phyloP scores from a whole-genome alignment of 192 early-diverging fungal genomes.

The Coemansia umbellata region DNA sequence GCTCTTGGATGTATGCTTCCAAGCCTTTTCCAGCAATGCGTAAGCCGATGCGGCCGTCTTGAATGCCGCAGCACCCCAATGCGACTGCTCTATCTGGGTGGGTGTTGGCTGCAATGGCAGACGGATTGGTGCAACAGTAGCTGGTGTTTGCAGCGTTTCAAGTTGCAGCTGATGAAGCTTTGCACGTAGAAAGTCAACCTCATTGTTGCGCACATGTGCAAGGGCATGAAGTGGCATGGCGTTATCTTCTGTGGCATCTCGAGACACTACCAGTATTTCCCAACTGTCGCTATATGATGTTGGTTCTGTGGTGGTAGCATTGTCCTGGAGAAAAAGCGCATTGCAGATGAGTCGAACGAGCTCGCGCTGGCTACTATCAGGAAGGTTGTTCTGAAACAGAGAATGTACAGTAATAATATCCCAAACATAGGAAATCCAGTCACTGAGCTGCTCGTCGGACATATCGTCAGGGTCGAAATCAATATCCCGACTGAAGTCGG shows the following conservation, averaged over 20 bases:
- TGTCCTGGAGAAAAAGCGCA: slow-evolving; percentile 16
- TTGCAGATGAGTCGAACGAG: slow-evolving; percentile 24
- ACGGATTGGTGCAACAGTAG: slow-evolving; percentile 22
- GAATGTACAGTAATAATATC: slow-evolving; percentile 6
- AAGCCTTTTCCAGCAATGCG: slow-evolving; percentile 17
- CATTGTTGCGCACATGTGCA: slow-evolving; percentile 21
- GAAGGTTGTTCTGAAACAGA: slow-evolving; percentile 2
- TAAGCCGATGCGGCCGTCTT: slow-evolving; percentile 12
- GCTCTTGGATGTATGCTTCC: background rate
- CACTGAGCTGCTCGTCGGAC: slow-evolving; percentile 25
- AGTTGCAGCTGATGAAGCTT: slow-evolving; percentile 8
- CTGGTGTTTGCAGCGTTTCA: slow-evolving; percentile 7
- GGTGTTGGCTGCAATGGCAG: slow-evolving; percentile 17
- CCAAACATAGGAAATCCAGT: slow-evolving; percentile 36
- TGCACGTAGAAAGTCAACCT: slow-evolving; percentile 18
- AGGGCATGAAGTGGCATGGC: slow-evolving; percentile 16
- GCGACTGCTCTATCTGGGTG: slow-evolving; percentile 11
- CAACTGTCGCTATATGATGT: background rate
- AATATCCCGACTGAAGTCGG: background rate
- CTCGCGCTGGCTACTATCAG: slow-evolving; percentile 24
- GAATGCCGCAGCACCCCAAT: slow-evolving; percentile 21
- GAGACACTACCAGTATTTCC: slow-evolving; percentile 2
- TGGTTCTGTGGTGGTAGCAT: background rate
- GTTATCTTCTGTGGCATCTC: background rate
- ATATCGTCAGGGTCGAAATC: slow-evolving; percentile 33